A percentile compares a stretch with the other conserved stretches of the same genome.
Conservation (phyloP, 2,329 filamentous ascomycete species). For the Penicillium sp. region DNA sequence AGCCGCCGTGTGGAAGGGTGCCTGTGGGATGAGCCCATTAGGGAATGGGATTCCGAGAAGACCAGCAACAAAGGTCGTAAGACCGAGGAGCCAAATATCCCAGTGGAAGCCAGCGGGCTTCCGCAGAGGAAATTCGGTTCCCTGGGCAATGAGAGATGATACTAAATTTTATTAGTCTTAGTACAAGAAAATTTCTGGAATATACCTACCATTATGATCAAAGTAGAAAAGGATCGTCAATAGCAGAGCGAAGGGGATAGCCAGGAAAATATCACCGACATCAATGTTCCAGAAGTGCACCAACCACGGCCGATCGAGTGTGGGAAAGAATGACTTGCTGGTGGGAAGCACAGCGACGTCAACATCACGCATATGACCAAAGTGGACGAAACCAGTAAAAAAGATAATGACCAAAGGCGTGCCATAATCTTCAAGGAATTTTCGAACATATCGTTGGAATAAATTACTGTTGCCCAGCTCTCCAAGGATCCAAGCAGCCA, state of each 20-base stretch:
- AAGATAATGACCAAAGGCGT: constrained; percentile 81
- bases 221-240: constrained; percentile 87
- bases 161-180: constrained; percentile 49
- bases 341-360: constrained; percentile 71
- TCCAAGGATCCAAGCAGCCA: constrained; percentile 71
- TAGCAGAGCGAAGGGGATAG: constrained; percentile 81
- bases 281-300: constrained; percentile 77
- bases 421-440: constrained; percentile 87
- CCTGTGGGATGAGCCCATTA: constrained; percentile 80
- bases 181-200: not conserved
- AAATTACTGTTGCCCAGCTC: constrained; percentile 68
- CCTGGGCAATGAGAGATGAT: constrained; percentile 78
- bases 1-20: constrained; percentile 76
- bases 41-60: constrained; percentile 77
- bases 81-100: constrained; percentile 77
- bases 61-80: constrained; percentile 74
- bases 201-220: constrained; percentile 72
- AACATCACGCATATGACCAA: constrained; percentile 76
- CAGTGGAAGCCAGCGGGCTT: constrained; percentile 85
- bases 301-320: constrained; percentile 70
- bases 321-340: constrained; percentile 75
- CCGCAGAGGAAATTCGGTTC: constrained; percentile 75
- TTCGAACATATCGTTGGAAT: constrained; percentile 71
- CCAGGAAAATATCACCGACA: constrained; percentile 73
- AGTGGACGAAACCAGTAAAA: constrained; percentile 85